phyloP scores from a whole-genome alignment of 2,329 filamentous ascomycete species.

The Aspergillus viridinutans region DNA sequence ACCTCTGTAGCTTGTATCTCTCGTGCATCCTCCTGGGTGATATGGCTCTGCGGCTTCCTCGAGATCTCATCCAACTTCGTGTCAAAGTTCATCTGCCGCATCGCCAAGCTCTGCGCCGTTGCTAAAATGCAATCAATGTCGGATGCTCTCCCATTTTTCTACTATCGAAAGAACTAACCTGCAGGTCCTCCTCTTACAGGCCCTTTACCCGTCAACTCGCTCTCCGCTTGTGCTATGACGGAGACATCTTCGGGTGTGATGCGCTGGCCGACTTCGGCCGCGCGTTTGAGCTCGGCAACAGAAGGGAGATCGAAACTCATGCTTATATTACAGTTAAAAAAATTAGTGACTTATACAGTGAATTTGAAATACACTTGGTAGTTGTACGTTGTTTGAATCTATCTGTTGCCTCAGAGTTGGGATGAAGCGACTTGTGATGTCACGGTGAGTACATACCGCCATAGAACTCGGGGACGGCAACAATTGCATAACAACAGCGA shows the following conservation, averaged over 20 bases:
- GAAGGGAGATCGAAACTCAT: slow-evolving; percentile 9
- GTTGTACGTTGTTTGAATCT: not conserved
- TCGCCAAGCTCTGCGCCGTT: slow-evolving; percentile 30
- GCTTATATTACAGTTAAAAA: slow-evolving; percentile 5
- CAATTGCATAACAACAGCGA: not conserved
- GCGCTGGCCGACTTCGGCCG: slow-evolving; percentile 28
- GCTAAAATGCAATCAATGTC: slow-evolving; percentile 13
- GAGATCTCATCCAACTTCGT: slow-evolving; percentile 28
- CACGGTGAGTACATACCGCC: slow-evolving; percentile 21
- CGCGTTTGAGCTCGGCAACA: slow-evolving; percentile 28
- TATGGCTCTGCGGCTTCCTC: slow-evolving; percentile 29
- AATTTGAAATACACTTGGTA: not conserved
- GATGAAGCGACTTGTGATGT: slow-evolving; percentile 16
- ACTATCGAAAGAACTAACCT: slow-evolving; percentile 16
- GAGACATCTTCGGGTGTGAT: slow-evolving; percentile 32
- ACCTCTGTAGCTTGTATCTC: slow-evolving; percentile 31
- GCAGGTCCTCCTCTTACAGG: slow-evolving; percentile 30
- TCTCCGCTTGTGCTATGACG: slow-evolving; percentile 29
- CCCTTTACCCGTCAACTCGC: slow-evolving; percentile 27
- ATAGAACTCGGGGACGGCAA: not conserved
- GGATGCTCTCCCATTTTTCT: not conserved
- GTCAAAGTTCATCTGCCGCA: slow-evolving; percentile 33
- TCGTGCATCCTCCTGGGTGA: slow-evolving; percentile 30
- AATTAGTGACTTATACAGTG: not conserved
- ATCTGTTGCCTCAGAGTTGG: not conserved